A percentile compares a stretch with the other conserved stretches of the same genome.
These are phyloP conservation scores for Cunninghamia lanceolata DNA, from an alignment of 75 land plant species.

Conservation along the genomic window DNA sequence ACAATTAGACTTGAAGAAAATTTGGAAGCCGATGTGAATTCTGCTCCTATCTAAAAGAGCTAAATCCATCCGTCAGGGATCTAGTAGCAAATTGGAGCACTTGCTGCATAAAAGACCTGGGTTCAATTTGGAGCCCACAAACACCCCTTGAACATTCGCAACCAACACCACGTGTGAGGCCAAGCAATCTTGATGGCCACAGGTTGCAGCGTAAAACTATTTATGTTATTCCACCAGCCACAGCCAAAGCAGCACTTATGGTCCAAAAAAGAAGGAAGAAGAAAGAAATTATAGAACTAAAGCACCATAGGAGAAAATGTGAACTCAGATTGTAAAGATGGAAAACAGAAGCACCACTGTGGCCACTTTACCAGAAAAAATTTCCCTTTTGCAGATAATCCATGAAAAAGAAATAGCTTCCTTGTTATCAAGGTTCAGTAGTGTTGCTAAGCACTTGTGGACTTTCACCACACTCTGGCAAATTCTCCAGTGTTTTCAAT, in stretches of 20 bases:
- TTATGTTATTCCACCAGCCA: not conserved
- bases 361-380: not conserved
- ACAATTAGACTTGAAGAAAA: not conserved
- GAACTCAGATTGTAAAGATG: not conserved
- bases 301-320: not conserved
- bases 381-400: not conserved
- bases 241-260: not conserved
- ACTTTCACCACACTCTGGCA: slow-evolving; percentile 4
- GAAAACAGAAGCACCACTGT: not conserved
- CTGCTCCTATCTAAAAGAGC: not conserved
- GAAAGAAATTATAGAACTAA: not conserved
- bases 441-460: not conserved
- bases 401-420: not conserved
- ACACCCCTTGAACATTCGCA: not conserved
- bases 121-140: not conserved
- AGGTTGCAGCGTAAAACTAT: not conserved
- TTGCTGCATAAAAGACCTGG: not conserved
- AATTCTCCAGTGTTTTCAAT: slow-evolving; percentile 22
- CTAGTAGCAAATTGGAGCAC: not conserved
- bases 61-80: not conserved
- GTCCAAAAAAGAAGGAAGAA: not conserved
- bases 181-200: not conserved
- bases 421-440: slow-evolving; percentile 1
- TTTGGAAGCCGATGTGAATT: not conserved
- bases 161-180: not conserved